phyloP scores from a whole-genome alignment of 148 eudicot species.

The Simmondsia chinensis region DNA sequence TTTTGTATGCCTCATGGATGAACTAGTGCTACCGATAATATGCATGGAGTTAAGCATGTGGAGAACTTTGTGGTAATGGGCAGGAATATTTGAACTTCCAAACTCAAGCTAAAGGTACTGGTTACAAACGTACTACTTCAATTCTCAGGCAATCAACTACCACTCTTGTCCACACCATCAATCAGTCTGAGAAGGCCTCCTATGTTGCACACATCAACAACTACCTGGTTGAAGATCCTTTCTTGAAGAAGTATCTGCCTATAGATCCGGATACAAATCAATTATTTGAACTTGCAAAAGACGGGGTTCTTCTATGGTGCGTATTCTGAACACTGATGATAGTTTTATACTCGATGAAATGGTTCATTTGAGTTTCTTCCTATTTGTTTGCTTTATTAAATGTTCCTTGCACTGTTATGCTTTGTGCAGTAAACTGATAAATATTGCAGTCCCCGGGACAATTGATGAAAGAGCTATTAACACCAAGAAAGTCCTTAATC shows the following conservation, averaged over 20 bases:
- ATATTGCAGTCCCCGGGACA: slow-evolving; percentile 86
- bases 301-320: slow-evolving; percentile 92
- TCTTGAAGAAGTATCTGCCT: slow-evolving; percentile 64
- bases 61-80: slow-evolving; percentile 7
- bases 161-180: slow-evolving; percentile 72
- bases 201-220: slow-evolving; percentile 72
- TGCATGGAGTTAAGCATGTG: too few relatives aligned
- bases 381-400: too few relatives aligned
- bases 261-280: slow-evolving; percentile 57
- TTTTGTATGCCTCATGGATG: too few relatives aligned
- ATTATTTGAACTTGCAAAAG: slow-evolving; percentile 70
- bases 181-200: slow-evolving; percentile 75
- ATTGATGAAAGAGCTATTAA: slow-evolving; percentile 93
- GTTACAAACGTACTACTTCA: slow-evolving; percentile 46
- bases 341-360: too few relatives aligned
- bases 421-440: slow-evolving; percentile 87
- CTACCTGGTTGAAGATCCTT: slow-evolving; percentile 61
- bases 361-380: too few relatives aligned
- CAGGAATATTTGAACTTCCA: slow-evolving; percentile 62
- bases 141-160: slow-evolving; percentile 79
- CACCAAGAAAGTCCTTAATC: slow-evolving; percentile 57
- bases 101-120: slow-evolving; percentile 55
- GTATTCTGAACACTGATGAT: too few relatives aligned
- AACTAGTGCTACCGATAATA: too few relatives aligned
- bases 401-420: too few relatives aligned